Evolutionary conservation across 2,329 filamentous ascomycete species (phyloP).

Genomic region (Knufia petricola): DNA sequence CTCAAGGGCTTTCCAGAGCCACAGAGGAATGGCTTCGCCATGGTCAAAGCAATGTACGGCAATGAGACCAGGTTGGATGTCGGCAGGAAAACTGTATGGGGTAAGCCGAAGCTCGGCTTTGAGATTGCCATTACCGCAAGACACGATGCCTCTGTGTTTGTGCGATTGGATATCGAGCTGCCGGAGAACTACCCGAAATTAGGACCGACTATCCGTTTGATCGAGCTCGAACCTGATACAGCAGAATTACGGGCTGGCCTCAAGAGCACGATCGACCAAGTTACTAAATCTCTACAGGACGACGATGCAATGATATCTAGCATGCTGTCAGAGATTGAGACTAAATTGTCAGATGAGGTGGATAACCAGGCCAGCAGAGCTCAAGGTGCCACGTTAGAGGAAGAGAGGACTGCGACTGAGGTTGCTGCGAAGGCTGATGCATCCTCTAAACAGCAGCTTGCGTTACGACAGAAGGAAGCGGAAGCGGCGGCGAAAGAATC

Average conservation of each 20-base stretch:
- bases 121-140: slow-evolving; percentile 9
- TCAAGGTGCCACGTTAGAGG: slow-evolving; percentile 17
- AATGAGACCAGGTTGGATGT: slow-evolving; percentile 1
- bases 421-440: slow-evolving; percentile 12
- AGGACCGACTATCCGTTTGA: slow-evolving; percentile 17
- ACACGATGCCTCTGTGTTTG: slow-evolving; percentile 18
- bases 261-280: slow-evolving; percentile 13
- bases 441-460: slow-evolving; percentile 11
- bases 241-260: slow-evolving; percentile 8
- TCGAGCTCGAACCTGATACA: slow-evolving; percentile 17
- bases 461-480: slow-evolving; percentile 8
- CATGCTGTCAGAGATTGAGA: slow-evolving; percentile 3
- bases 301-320: slow-evolving; percentile 6
- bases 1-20: slow-evolving; percentile 1
- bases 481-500: slow-evolving; percentile 8
- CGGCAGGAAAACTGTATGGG: slow-evolving; percentile 6
- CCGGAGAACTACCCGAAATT: slow-evolving; percentile 22
- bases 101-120: slow-evolving; percentile 1
- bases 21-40: neutral
- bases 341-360: neutral
- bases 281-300: slow-evolving; percentile 11
- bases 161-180: slow-evolving; percentile 21
- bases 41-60: slow-evolving; percentile 6
- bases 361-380: neutral
- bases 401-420: slow-evolving; percentile 19